Evolutionary conservation across 2,329 filamentous ascomycete genomes (phyloP).

Genomic region (Orbilia ellipsospora): DNA sequence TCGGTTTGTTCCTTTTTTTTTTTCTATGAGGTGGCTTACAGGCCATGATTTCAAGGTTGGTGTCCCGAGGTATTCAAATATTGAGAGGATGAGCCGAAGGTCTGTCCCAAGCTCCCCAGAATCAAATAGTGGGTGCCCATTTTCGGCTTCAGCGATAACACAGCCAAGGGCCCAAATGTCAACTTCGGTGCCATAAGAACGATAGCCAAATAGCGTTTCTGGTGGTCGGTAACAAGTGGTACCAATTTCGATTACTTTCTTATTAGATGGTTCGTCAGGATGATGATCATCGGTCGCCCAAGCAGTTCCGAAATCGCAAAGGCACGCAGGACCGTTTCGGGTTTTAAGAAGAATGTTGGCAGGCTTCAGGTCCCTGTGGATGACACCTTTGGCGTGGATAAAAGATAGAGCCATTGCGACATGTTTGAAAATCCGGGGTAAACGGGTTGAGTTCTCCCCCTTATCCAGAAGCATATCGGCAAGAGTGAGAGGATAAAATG

Average conservation of each 20-base stretch:
- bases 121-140: constrained; percentile 77
- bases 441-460: constrained; percentile 43
- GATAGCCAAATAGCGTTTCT: constrained; percentile 87
- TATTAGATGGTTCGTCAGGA: constrained; percentile 71
- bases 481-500: constrained; percentile 81
- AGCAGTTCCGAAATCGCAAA: constrained; percentile 92
- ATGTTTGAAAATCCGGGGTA: constrained; percentile 54
- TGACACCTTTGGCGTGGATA: constrained; percentile 79
- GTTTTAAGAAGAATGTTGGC: constrained; percentile 82
- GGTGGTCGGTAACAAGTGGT: constrained; percentile 91
- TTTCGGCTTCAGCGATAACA: constrained; percentile 77
- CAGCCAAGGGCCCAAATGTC: constrained; percentile 92
- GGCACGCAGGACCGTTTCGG: constrained; percentile 75
- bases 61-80: constrained; percentile 91
- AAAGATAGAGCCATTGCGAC: constrained; percentile 67
- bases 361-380: constrained; percentile 94
- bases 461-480: constrained; percentile 71
- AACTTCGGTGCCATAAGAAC: constrained; percentile 75
- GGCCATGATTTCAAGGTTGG: constrained; percentile 86
- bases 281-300: constrained; percentile 75
- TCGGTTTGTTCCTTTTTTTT: too few relatives aligned
- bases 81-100: constrained; percentile 86
- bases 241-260: constrained; percentile 91
- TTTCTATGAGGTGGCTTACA: constrained; percentile 63
- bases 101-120: constrained; percentile 92